Conservation (phyloP, 176 grass and related monocot genomes). For the Rhynchospora pubera region DNA sequence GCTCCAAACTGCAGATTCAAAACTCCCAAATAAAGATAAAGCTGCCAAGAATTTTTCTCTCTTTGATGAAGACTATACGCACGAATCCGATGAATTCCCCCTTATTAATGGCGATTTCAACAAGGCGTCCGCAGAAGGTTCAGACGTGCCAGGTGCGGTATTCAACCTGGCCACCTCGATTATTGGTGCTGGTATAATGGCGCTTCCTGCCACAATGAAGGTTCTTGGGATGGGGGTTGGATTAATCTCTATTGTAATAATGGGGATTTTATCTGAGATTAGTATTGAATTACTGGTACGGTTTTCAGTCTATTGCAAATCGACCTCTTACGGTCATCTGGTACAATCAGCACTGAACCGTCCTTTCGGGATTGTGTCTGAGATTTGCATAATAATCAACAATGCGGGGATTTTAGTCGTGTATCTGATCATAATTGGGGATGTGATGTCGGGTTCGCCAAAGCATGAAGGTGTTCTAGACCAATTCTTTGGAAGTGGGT, state of each 20-base stretch:
- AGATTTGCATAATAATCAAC: constrained; percentile 87
- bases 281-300: constrained; percentile 88
- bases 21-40: constrained; percentile 23
- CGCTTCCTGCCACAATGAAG: constrained; percentile 98
- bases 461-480: constrained; percentile 84
- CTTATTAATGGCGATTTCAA: constrained; percentile 48
- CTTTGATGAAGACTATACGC: constrained; percentile 33
- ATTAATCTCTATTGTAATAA: constrained; percentile 55
- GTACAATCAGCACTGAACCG: constrained; percentile 67
- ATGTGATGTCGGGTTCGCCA: constrained; percentile 83
- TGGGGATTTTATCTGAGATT: constrained; percentile 85
- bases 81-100: constrained; percentile 58
- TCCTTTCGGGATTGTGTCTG: constrained; percentile 52
- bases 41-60: constrained; percentile 22
- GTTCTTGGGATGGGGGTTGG: constrained; percentile 76
- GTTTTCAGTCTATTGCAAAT: constrained; percentile 57
- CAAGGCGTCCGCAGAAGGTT: constrained; percentile 27
- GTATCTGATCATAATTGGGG: constrained; percentile 92
- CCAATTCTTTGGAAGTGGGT: constrained; percentile 69
- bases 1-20: constrained; percentile 28
- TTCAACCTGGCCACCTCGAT: constrained; percentile 97
- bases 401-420: constrained; percentile 79
- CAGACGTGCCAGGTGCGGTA: constrained; percentile 49
- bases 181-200: constrained; percentile 97
- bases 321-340: constrained; percentile 76